Conservation (phyloP, 306 rosid species). For the Vigna unguiculata region DNA sequence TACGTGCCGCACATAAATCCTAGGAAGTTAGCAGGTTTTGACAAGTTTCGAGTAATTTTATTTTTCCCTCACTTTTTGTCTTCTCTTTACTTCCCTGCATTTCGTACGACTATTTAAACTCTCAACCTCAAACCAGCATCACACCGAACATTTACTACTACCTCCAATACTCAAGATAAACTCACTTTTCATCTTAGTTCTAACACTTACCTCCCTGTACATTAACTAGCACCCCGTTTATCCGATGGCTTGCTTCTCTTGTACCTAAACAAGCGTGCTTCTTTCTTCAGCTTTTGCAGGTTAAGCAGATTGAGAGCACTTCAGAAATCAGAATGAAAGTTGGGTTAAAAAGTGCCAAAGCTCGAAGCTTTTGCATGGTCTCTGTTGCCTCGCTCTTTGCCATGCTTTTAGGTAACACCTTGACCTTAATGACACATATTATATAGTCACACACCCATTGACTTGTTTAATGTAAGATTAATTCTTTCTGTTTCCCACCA, state of each 20-base stretch:
- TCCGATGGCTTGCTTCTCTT: not conserved
- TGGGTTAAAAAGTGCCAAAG: constrained; percentile 18
- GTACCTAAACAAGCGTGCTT: not conserved
- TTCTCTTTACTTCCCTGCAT: not conserved
- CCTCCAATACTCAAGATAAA: not conserved
- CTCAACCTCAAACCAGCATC: not conserved
- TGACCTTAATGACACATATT: not conserved
- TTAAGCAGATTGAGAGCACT: constrained; percentile 19
- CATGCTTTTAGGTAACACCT: constrained; percentile 46
- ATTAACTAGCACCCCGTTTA: constrained; percentile 3
- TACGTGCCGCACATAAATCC: constrained; percentile 6
- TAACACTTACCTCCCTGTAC: not conserved
- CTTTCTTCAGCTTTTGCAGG: constrained; percentile 17
- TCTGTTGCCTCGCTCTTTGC: constrained; percentile 19
- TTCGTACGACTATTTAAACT: constrained; percentile 16
- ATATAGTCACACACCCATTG: not conserved
- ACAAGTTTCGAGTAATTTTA: constrained; percentile 9
- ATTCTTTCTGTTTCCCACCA: no score
- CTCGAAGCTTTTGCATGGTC: constrained; percentile 32
- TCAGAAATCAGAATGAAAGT: constrained; percentile 42
- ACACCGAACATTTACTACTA: not conserved
- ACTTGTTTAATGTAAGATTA: not conserved
- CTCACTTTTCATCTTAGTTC: not conserved
- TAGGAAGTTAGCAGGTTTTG: constrained; percentile 14
- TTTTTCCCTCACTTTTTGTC: not conserved